phyloP scores from a whole-genome alignment of 805 yeast species.

The Metschnikowia cubensis region DNA sequence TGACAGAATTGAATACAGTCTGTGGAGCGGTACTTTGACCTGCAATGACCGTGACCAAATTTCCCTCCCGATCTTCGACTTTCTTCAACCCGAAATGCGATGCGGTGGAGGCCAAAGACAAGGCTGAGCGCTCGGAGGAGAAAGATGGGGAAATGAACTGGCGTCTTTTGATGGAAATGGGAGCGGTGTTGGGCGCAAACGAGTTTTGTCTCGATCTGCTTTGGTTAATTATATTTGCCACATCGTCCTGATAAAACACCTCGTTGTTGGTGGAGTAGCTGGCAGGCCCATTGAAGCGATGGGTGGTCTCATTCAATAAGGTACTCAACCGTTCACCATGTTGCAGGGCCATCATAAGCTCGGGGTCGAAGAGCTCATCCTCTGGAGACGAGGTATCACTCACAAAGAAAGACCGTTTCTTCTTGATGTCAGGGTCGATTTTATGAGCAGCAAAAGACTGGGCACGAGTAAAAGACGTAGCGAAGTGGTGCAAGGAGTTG shows the following conservation, averaged over 20 bases:
- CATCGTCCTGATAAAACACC: constrained; percentile 40
- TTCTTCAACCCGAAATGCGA: constrained; percentile 54
- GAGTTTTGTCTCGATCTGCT: constrained; percentile 29
- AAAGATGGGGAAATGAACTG: constrained; percentile 40
- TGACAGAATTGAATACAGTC: constrained; percentile 63
- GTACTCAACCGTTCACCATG: constrained; percentile 63
- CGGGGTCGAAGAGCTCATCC: constrained; percentile 68
- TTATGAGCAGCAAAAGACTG: constrained; percentile 50
- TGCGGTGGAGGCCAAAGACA: constrained; percentile 37
- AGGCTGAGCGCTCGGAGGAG: constrained; percentile 38
- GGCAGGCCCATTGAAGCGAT: constrained; percentile 7
- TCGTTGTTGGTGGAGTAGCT: constrained; percentile 23
- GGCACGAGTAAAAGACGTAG: constrained; percentile 74
- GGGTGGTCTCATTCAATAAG: constrained; percentile 28
- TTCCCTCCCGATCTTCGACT: constrained; percentile 69
- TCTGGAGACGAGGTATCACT: constrained; percentile 26
- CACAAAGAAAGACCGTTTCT: constrained; percentile 58
- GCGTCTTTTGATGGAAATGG: constrained; percentile 26
- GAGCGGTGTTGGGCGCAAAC: constrained; percentile 9
- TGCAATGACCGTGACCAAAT: constrained; percentile 62
- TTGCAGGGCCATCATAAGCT: constrained; percentile 59
- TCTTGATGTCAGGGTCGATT: constrained; percentile 51
- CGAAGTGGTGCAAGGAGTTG: constrained; percentile 73
- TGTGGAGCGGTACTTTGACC: constrained; percentile 81
- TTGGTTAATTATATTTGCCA: constrained; percentile 23